These are phyloP conservation scores for Schizosaccharomyces octosporus DNA, from an alignment of 805 yeast genomes.

Conservation along the genomic window DNA sequence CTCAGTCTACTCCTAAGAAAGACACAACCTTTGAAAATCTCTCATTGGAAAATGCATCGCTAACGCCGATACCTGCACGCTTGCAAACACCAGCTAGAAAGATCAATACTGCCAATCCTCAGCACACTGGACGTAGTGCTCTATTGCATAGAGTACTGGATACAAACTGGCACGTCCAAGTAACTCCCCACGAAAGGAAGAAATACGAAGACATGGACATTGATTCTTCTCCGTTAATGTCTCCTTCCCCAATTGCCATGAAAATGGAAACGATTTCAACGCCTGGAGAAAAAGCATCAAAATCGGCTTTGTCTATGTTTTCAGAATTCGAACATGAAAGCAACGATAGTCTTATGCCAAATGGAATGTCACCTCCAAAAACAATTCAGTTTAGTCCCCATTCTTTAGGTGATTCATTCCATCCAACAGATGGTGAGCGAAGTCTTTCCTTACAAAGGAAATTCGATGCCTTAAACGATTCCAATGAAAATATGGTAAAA, in stretches of 20 bases:
- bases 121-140: slow-evolving; percentile 1
- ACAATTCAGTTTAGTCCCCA: slow-evolving; percentile 4
- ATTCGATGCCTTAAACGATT: neutral
- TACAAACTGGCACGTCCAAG: slow-evolving; percentile 15
- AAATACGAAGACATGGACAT: neutral
- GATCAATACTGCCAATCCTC: too few species aligned
- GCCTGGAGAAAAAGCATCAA: neutral
- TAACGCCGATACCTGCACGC: neutral
- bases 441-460: neutral
- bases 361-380: neutral
- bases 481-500: neutral
- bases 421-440: neutral
- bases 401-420: neutral
- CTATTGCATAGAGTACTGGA: slow-evolving; percentile 15
- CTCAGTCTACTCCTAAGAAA: neutral
- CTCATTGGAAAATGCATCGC: neutral
- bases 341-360: neutral
- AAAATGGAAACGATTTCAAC: neutral
- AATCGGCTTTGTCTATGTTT: neutral
- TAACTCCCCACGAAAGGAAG: slow-evolving; percentile 12
- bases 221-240: neutral
- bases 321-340: slow-evolving; percentile 1
- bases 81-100: neutral
- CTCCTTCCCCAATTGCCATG: neutral
- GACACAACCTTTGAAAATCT: neutral